Evolutionary conservation across 495 filamentous ascomycete genomes (phyloP), one percentile per base, ranked within the genome.

Genomic region (Aspergillus campestris): DNA sequence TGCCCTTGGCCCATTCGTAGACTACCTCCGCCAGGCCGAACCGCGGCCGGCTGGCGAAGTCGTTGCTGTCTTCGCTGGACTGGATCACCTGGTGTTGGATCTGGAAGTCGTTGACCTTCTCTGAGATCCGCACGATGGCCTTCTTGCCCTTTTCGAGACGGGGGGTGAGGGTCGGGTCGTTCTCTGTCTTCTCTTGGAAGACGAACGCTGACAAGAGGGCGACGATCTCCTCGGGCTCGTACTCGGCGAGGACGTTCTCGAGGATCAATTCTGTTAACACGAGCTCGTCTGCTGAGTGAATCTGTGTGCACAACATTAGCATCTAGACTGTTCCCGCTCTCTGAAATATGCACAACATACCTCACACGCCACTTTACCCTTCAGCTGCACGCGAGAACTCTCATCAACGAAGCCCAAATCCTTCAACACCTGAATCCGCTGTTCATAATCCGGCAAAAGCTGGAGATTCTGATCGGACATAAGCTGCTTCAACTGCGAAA

Each of bases 301-400:
- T 87, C 73, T 81, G 4, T 46, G 41, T 49, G 18, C 12, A 34
- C 24, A 28, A 38, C 34, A 42, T 37, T 35, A 38, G 7, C 8
- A 24, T 14, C 7, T 31, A n/a, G 48, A 10, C 13, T 31, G 12
- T 30, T 28, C 15, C 8, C 34, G 6, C 7, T 8, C 7, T 33
- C 34, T 13, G 18, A 8, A 36, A 11, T 18, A 33, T 11, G 30
- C 37, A 10, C 12, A 15, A 56, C 55, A 49, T 60, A 81, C 75
- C 63, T 98, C 92, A 68, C 92, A 98, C 12, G 92, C 92, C 29
- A 98, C 92, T 66, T 96, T 95, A 62, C 92, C 92, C 68, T 98
- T 98, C 49, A 98, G 74, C 66, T 90, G 84, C 30, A 97, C 91
- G 37, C 89, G 80, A 31, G 77, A 81, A 37, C 81, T 77, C 1